A percentile compares a stretch with the other conserved stretches of the same genome.
These are phyloP conservation scores for Tricholoma sp. DNA, from an alignment of 768 basidiomycete genomes.

Conservation along the genomic window DNA sequence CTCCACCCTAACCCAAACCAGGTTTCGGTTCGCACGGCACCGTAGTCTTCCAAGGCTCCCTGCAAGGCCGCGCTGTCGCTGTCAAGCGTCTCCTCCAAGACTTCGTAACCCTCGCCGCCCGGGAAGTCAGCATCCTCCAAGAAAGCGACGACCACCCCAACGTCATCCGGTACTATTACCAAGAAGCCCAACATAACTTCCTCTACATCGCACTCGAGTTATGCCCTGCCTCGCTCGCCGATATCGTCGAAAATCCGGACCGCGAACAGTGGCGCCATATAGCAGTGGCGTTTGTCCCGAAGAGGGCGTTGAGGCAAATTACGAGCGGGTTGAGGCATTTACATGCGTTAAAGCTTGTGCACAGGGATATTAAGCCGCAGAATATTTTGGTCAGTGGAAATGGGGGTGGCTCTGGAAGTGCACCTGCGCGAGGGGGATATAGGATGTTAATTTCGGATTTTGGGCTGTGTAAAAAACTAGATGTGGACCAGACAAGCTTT, in stretches of 20 bases:
- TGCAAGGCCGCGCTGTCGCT: conserved; percentile 98
- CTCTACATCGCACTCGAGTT: conserved; percentile 97
- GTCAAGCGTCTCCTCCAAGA: conserved; percentile 94
- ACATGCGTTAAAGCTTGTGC: conserved; percentile 92
- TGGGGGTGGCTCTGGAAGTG: conserved; percentile 13
- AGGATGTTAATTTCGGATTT: conserved; percentile 96
- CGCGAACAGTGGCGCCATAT: conserved; percentile 69
- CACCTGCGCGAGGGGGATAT: conserved; percentile 28
- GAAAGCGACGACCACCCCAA: conserved; percentile 98
- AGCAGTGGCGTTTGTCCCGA: conserved; percentile 73
- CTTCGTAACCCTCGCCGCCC: conserved; percentile 89
- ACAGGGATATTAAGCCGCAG: conserved; percentile 97
- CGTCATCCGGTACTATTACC: conserved; percentile 97
- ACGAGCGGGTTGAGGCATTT: conserved; percentile 85
- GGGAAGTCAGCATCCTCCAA: conserved; percentile 92
- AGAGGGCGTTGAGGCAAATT: conserved; percentile 83
- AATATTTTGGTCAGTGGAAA: conserved; percentile 90
- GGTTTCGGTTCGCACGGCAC: conserved; percentile 97
- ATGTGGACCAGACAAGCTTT: conserved; percentile 95
- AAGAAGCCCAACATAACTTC: conserved; percentile 90
- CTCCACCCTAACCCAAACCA: conserved; percentile 23
- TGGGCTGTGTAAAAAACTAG: conserved; percentile 92
- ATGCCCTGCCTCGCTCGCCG: conserved; percentile 85
- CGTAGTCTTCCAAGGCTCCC: conserved; percentile 87
- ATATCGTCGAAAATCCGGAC: conserved; percentile 78